These are phyloP conservation scores for Cochlearia excelsa DNA, from an alignment of 345 rosid species.

Conservation along the genomic window DNA sequence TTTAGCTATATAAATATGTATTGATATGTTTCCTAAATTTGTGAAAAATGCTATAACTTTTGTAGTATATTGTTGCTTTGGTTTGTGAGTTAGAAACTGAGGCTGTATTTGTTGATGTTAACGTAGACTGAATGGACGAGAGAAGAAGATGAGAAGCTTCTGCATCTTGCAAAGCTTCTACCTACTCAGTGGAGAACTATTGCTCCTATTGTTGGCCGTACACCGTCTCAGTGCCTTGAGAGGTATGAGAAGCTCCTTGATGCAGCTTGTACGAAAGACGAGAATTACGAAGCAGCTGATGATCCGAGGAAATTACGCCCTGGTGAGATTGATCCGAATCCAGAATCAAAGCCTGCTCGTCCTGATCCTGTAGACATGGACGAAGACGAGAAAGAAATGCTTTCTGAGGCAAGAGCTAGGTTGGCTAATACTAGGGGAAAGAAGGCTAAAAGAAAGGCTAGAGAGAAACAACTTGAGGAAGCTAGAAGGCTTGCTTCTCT, in stretches of 20 bases:
- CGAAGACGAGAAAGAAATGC: constrained; percentile 99
- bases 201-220: constrained; percentile 98
- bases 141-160: constrained; percentile 98
- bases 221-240: constrained; percentile 98
- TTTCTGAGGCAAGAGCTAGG: constrained; percentile 97
- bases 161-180: constrained; percentile 97
- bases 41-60: neutral
- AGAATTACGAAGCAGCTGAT: constrained; percentile 89
- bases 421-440: constrained; percentile 94
- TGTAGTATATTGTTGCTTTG: neutral
- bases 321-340: constrained; percentile 98
- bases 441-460: constrained; percentile 95
- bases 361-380: constrained; percentile 99
- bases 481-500: constrained; percentile 99
- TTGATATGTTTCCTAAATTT: too few species aligned
- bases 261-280: constrained; percentile 96
- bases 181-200: constrained; percentile 99
- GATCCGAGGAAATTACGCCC: constrained; percentile 96
- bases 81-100: constrained; percentile 12
- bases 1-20: too few species aligned
- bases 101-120: constrained; percentile 18
- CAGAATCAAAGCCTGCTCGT: constrained; percentile 97
- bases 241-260: constrained; percentile 96
- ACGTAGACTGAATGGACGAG: constrained; percentile 99
- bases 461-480: constrained; percentile 99